These are phyloP conservation scores for Plantago major DNA, from an alignment of 257 asterid genomes.

Conservation along the genomic window DNA sequence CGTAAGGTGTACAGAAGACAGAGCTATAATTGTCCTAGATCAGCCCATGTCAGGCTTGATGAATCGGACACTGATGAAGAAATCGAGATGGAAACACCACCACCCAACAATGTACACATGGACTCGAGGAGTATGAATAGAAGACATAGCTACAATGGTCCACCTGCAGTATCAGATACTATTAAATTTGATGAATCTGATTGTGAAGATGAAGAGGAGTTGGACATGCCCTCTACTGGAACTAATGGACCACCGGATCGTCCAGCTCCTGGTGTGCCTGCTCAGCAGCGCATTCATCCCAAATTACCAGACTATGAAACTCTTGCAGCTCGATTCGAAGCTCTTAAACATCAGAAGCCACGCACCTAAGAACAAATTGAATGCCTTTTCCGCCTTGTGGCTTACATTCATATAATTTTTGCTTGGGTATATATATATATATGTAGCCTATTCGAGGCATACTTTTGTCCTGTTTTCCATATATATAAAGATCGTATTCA, in stretches of 20 bases:
- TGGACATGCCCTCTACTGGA: conserved; percentile 17
- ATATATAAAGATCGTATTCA: too few relatives aligned
- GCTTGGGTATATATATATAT: background rate
- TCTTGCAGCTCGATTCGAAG: conserved; percentile 88
- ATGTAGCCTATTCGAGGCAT: too few relatives aligned
- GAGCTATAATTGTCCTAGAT: conserved; percentile 50
- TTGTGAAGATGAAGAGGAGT: conserved; percentile 29
- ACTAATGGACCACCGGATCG: conserved; percentile 42
- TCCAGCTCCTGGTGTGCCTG: conserved; percentile 50
- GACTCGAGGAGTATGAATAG: conserved; percentile 33
- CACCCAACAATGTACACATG: conserved; percentile 12
- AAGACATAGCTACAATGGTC: conserved; percentile 62
- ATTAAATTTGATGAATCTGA: conserved; percentile 65
- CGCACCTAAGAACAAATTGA: conserved; percentile 16
- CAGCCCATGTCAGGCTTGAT: conserved; percentile 37
- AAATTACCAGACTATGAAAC: conserved; percentile 81
- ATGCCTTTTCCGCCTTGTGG: background rate
- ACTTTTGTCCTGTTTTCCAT: too few relatives aligned
- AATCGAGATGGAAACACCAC: conserved; percentile 58
- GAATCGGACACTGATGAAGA: conserved; percentile 78
- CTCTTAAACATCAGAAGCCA: conserved; percentile 61
- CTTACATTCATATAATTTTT: background rate
- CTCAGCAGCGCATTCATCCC: conserved; percentile 64
- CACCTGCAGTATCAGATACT: conserved; percentile 29
- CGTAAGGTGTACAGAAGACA: conserved; percentile 47